Conservation (phyloP, 2,329 filamentous ascomycete genomes). For the Fusarium veterinarium region DNA sequence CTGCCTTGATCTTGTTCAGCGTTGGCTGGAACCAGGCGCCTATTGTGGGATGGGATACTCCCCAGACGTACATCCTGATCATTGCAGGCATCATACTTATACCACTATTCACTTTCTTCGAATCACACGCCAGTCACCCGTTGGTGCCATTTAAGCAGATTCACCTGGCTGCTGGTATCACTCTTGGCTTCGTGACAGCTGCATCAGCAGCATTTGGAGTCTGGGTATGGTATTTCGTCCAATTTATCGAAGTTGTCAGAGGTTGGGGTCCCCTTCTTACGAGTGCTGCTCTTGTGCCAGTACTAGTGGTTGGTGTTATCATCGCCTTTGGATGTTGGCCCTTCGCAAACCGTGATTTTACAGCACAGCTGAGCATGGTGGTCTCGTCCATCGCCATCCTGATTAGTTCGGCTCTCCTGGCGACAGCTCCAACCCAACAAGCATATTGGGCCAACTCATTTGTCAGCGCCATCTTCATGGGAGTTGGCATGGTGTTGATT, state of each 20-base stretch:
- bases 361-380: constrained; percentile 33
- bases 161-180: constrained; percentile 22
- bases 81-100: constrained; percentile 29
- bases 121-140: constrained; percentile 36
- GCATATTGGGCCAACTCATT: constrained; percentile 43
- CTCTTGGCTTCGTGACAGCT: constrained; percentile 33
- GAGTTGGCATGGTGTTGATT: constrained; percentile 40
- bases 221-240: constrained; percentile 44
- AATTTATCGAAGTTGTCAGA: constrained; percentile 40
- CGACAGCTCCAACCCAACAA: constrained; percentile 37
- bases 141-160: constrained; percentile 41
- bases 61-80: constrained; percentile 37
- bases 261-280: constrained; percentile 36
- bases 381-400: constrained; percentile 33
- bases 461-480: constrained; percentile 43
- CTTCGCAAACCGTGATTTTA: constrained; percentile 30
- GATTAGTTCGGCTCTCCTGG: constrained; percentile 39
- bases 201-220: constrained; percentile 41
- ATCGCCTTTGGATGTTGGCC: constrained; percentile 32
- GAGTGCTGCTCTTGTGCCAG: constrained; percentile 39
- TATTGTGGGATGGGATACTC: constrained; percentile 28
- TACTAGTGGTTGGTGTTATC: constrained; percentile 33
- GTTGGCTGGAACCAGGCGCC: constrained; percentile 44
- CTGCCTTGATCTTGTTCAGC: constrained; percentile 37
- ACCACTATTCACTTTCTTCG: constrained; percentile 30